Evolutionary conservation across 768 basidiomycete species (phyloP).

Genomic region (Amanita pseudoporphyria): DNA sequence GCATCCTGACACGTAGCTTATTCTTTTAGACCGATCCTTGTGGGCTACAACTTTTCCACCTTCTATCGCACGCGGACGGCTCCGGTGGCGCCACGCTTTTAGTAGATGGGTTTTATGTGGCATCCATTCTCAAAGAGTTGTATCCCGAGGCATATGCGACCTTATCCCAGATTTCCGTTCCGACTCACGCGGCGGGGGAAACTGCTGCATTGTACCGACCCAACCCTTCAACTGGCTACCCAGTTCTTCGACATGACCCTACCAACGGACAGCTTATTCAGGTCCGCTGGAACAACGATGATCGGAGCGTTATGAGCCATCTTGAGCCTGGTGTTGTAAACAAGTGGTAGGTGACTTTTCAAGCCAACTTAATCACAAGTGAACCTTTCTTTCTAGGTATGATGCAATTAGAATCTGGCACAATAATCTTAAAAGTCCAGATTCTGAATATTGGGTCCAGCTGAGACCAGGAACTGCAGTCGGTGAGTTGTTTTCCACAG

Average conservation of each 20-base stretch:
- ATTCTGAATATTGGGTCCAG: slow-evolving; percentile 90
- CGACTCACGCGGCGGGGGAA: slow-evolving; percentile 88
- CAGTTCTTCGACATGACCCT: slow-evolving; percentile 62
- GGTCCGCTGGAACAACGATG: slow-evolving; percentile 93
- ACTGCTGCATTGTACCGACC: slow-evolving; percentile 44
- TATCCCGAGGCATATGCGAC: slow-evolving; percentile 63
- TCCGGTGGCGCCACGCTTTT: slow-evolving; percentile 84
- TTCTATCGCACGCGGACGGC: slow-evolving; percentile 76
- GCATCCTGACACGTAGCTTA: background rate
- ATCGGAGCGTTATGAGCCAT: slow-evolving; percentile 71
- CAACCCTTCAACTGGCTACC: slow-evolving; percentile 49
- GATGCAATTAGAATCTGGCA: slow-evolving; percentile 77
- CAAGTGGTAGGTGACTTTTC: slow-evolving; percentile 43
- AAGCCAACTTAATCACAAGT: background rate
- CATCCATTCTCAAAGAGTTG: slow-evolving; percentile 63
- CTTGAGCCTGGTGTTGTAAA: slow-evolving; percentile 55
- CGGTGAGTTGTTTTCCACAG: slow-evolving; percentile 34
- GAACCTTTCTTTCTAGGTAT: slow-evolving; percentile 39
- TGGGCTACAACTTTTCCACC: slow-evolving; percentile 93
- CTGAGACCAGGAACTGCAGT: slow-evolving; percentile 82
- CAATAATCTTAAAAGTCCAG: slow-evolving; percentile 57
- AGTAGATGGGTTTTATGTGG: slow-evolving; percentile 92
- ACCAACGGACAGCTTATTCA: slow-evolving; percentile 53
- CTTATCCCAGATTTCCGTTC: slow-evolving; percentile 58
- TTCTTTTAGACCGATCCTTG: slow-evolving; percentile 76